phyloP scores from a whole-genome alignment of 805 yeast species.

The Pichia phayaonensis region DNA sequence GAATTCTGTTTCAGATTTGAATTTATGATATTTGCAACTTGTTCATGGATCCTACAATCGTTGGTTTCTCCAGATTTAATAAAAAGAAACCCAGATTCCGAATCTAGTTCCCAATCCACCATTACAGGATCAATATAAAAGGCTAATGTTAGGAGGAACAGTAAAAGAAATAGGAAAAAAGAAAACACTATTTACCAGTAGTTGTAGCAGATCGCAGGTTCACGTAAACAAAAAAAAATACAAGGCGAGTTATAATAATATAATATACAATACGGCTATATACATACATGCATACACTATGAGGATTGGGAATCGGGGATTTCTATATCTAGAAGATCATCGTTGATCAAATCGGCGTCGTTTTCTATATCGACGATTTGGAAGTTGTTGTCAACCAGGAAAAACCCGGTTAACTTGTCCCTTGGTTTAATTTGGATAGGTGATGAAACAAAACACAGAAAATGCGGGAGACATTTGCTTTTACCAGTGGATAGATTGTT shows the following conservation, averaged over 20 bases:
- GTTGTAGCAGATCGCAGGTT: too few species aligned
- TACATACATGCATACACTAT: background rate
- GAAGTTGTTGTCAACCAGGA: conserved; percentile 9
- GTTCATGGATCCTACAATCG: background rate
- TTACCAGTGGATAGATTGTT: conserved; percentile 13
- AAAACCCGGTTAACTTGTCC: conserved; percentile 6
- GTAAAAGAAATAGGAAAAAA: too few species aligned
- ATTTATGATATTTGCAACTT: conserved; percentile 28
- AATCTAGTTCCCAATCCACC: background rate
- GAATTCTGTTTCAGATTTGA: conserved; percentile 33
- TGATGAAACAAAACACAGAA: conserved; percentile 13
- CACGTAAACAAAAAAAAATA: too few species aligned
- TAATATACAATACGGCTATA: too few species aligned
- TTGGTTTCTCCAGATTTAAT: conserved; percentile 34
- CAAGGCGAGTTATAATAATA: too few species aligned
- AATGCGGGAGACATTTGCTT: conserved; percentile 22
- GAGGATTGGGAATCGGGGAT: conserved; percentile 12
- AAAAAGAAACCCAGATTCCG: conserved; percentile 20
- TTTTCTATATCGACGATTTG: conserved; percentile 11
- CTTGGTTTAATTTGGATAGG: conserved; percentile 8
- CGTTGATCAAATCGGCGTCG: background rate
- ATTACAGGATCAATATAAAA: too few species aligned
- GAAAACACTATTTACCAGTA: too few species aligned
- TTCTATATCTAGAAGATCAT: background rate
- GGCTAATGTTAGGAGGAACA: too few species aligned